phyloP scores from a whole-genome alignment of 2,329 filamentous ascomycete genomes.

The Botrytis medusae region DNA sequence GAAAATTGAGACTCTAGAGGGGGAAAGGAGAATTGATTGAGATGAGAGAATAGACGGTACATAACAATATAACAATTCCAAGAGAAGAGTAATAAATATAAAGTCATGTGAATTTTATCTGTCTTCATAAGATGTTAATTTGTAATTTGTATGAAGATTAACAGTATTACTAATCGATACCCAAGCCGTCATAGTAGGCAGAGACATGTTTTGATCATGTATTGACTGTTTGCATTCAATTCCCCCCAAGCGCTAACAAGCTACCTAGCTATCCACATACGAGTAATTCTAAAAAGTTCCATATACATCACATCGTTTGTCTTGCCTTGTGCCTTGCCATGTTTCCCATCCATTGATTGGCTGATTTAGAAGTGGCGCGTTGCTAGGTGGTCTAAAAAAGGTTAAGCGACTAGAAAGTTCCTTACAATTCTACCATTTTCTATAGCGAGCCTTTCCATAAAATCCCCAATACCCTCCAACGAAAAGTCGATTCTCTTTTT shows the following conservation, averaged over 20 bases:
- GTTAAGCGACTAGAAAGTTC: slow-evolving; percentile 18
- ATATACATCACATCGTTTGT: slow-evolving; percentile 1
- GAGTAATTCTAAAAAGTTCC: slow-evolving; percentile 10
- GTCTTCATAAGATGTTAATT: neutral
- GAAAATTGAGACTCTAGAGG: neutral
- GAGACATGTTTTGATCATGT: neutral
- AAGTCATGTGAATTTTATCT: neutral
- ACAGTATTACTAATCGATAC: neutral
- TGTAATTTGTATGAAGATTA: no score
- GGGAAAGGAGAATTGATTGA: neutral
- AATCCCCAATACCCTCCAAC: slow-evolving; percentile 17
- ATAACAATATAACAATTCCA: neutral
- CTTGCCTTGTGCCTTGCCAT: slow-evolving; percentile 2
- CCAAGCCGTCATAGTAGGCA: neutral
- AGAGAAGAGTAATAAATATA: neutral
- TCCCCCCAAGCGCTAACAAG: neutral
- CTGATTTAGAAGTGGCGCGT: neutral
- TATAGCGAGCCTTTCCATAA: slow-evolving; percentile 21
- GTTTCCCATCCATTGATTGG: neutral
- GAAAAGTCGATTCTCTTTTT: slow-evolving; percentile 12
- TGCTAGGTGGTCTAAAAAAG: slow-evolving; percentile 5
- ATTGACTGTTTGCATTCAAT: slow-evolving; percentile 4
- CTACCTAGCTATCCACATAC: neutral
- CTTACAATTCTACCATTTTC: slow-evolving; percentile 24
- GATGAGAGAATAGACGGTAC: no score